Evolutionary conservation across 495 filamentous ascomycete species (phyloP).

Genomic region (Penicillium manginii): DNA sequence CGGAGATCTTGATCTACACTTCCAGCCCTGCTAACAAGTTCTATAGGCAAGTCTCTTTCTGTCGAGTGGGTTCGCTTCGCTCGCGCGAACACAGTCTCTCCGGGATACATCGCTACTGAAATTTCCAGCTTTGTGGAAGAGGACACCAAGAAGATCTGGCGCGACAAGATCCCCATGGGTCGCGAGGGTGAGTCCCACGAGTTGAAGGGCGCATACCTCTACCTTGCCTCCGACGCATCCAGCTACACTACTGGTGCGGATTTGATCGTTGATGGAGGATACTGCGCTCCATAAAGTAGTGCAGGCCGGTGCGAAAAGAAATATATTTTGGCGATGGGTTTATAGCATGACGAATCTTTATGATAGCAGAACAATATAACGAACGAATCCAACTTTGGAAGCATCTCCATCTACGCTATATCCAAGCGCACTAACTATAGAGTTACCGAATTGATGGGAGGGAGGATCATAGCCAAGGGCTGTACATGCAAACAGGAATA

Average conservation of each 20-base stretch:
- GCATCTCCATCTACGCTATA: not conserved
- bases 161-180: constrained; percentile 83
- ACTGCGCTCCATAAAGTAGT: constrained; percentile 16
- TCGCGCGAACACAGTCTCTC: constrained; percentile 79
- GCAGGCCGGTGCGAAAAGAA: not conserved
- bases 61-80: constrained; percentile 89
- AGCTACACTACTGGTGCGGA: constrained; percentile 83
- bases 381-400: not conserved
- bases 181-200: constrained; percentile 60
- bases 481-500: no score
- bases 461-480: no score
- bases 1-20: not conserved
- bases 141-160: constrained; percentile 75
- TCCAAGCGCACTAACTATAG: no score
- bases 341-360: not conserved
- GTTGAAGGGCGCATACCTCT: constrained; percentile 88
- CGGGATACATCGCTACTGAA: constrained; percentile 86
- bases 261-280: constrained; percentile 70
- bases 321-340: not conserved
- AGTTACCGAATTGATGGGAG: no score
- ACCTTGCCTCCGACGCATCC: constrained; percentile 80
- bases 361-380: not conserved
- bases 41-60: constrained; percentile 68
- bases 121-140: constrained; percentile 73
- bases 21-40: constrained; percentile 5